A percentile compares a stretch with the other conserved stretches of the same genome.
phyloP scores from a whole-genome alignment of 139 green algal species.

The Zygnema circumcarinatum region DNA sequence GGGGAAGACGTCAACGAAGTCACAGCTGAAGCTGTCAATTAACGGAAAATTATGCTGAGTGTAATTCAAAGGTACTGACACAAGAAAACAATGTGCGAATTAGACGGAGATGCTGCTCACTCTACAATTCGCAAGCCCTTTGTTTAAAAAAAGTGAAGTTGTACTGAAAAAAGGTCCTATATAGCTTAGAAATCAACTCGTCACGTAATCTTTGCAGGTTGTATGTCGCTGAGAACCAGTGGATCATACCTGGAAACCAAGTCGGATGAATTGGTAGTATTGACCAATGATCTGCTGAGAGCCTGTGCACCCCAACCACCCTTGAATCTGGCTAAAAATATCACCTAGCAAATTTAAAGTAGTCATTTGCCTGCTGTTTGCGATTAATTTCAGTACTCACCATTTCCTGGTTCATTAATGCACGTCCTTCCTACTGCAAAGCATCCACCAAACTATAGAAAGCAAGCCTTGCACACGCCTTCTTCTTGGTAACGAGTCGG shows the following conservation, averaged over 20 bases:
- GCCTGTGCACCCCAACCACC: constrained; percentile 22
- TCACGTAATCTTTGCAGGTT: too few species aligned
- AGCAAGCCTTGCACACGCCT: not conserved
- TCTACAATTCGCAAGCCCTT: too few species aligned
- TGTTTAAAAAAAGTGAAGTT: too few species aligned
- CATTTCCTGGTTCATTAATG: constrained; percentile 8
- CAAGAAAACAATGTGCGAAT: constrained; percentile 22
- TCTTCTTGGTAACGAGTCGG: not conserved
- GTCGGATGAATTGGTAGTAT: constrained; percentile 64
- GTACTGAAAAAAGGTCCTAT: too few species aligned
- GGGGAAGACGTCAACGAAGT: not conserved
- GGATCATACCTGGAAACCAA: constrained; percentile 60
- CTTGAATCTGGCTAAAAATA: constrained; percentile 23
- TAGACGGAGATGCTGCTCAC: constrained; percentile 32
- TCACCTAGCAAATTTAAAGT: constrained; percentile 11
- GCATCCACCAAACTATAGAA: constrained; percentile 19
- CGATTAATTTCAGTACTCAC: not conserved
- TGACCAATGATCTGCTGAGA: constrained; percentile 55
- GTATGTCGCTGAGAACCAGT: too few species aligned
- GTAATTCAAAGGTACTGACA: not conserved
- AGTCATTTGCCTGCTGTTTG: not conserved
- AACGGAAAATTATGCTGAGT: constrained; percentile 27
- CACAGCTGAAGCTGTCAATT: not conserved
- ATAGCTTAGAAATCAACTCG: too few species aligned
- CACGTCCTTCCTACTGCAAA: constrained; percentile 6